Conservation (phyloP, 306 rosid species). For the Leucaena leucocephala region DNA sequence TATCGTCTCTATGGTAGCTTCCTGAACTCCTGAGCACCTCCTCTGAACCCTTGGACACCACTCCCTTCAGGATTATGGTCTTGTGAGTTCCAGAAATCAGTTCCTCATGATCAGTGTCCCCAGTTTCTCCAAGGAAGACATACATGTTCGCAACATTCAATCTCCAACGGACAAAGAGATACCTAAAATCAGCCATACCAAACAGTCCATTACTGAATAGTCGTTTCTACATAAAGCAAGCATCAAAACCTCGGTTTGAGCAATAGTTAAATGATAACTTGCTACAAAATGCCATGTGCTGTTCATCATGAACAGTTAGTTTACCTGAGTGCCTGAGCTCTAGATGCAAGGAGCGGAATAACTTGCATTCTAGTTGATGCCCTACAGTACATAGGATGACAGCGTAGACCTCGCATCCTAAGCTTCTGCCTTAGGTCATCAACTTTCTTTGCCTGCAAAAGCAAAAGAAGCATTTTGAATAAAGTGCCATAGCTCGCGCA, state of each 20-base stretch:
- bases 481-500: not conserved
- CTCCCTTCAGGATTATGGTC: conserved; percentile 74
- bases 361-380: conserved; percentile 62
- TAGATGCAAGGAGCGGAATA: conserved; percentile 70
- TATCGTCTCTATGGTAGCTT: conserved; percentile 71
- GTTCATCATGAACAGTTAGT: not conserved
- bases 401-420: conserved; percentile 70
- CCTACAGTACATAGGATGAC: conserved; percentile 78
- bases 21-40: conserved; percentile 64
- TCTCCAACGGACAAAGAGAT: conserved; percentile 89
- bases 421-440: conserved; percentile 77
- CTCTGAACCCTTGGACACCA: conserved; percentile 57
- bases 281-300: not conserved
- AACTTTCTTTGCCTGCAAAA: conserved; percentile 58
- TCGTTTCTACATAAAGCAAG: not conserved
- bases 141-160: conserved; percentile 82
- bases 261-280: not conserved
- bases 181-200: conserved; percentile 49
- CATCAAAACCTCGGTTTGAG: conserved; percentile 9
- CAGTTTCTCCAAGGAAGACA: conserved; percentile 78
- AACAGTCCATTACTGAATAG: conserved; percentile 1
- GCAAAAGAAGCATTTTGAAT: conserved; percentile 15
- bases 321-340: conserved; percentile 78
- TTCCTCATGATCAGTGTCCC: conserved; percentile 87
- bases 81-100: conserved; percentile 89